Evolutionary conservation across 768 basidiomycete genomes (phyloP).

Genomic region (Suillus sp.): DNA sequence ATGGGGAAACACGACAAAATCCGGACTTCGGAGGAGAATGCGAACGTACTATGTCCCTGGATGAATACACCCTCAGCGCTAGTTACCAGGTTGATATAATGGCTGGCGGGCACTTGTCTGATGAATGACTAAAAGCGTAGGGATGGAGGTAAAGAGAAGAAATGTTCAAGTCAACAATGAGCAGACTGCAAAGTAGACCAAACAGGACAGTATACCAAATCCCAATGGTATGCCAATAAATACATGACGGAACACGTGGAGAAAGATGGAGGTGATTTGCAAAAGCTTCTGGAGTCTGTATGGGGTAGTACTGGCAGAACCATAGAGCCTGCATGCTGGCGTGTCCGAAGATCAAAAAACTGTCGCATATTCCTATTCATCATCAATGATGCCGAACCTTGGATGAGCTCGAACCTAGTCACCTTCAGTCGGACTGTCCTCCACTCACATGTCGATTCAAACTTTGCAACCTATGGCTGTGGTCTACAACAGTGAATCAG

Average conservation of each 20-base stretch:
- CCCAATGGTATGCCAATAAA: not conserved
- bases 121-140: not conserved
- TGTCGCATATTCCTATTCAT: not conserved
- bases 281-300: not conserved
- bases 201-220: conserved; percentile 5
- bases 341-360: not conserved
- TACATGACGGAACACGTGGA: not conserved
- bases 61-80: not conserved
- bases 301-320: not conserved
- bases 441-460: not conserved
- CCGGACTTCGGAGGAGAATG: not conserved
- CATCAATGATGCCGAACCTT: not conserved
- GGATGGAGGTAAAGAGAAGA: not conserved
- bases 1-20: not conserved
- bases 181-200: not conserved
- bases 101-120: not conserved
- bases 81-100: not conserved
- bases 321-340: not conserved
- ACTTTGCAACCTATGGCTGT: conserved; percentile 5
- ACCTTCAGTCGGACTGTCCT: not conserved
- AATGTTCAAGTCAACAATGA: not conserved
- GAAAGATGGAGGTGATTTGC: not conserved
- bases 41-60: not conserved
- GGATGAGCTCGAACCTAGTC: not conserved
- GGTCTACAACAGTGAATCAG: not conserved